phyloP scores from a whole-genome alignment of 2,329 filamentous ascomycete genomes.

The Diaporthe sp. region DNA sequence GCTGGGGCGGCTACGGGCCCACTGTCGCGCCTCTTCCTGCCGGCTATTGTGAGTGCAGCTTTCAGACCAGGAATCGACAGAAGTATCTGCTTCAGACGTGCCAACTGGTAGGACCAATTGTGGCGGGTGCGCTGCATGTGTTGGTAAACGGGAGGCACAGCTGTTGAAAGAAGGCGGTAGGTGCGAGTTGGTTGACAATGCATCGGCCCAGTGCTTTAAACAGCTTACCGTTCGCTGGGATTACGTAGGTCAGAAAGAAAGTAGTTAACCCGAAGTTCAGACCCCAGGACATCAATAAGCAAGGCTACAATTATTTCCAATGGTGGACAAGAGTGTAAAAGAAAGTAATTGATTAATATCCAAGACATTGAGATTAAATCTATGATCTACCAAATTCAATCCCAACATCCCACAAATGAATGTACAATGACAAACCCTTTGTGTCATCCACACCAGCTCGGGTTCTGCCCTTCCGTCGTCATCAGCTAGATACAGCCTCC shows the following conservation, averaged over 20 bases:
- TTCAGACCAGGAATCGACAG: background rate
- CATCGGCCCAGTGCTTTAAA: background rate
- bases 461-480: background rate
- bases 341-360: conserved; percentile 5
- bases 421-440: conserved; percentile 1
- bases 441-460: background rate
- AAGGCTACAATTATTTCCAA: background rate
- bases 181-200: background rate
- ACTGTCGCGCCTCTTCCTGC: background rate
- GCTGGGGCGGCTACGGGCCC: background rate
- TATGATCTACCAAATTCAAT: conserved; percentile 31
- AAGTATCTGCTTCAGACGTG: background rate
- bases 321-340: background rate
- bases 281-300: background rate
- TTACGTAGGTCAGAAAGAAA: no score
- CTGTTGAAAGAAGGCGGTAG: background rate
- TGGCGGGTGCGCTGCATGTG: background rate
- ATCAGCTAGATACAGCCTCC: conserved; percentile 14
- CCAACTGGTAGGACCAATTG: background rate
- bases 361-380: conserved; percentile 11
- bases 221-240: background rate
- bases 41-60: background rate
- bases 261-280: background rate
- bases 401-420: conserved; percentile 15
- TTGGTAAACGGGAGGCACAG: background rate